Conservation (phyloP, 2,329 filamentous ascomycete genomes). For the Pseudofabraea citricarpa region DNA sequence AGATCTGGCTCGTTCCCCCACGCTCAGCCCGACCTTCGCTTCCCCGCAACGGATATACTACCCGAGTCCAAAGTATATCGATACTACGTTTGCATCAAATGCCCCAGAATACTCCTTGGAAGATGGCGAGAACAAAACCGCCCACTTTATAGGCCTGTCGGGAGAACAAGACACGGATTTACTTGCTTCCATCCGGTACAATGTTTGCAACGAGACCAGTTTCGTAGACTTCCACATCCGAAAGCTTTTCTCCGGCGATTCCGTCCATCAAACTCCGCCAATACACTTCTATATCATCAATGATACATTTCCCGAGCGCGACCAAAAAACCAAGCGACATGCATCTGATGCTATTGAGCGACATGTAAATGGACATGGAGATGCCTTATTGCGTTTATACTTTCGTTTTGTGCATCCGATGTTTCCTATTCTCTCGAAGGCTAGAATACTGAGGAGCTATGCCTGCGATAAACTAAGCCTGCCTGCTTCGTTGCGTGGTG, state of each 20-base stretch:
- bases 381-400: slow-evolving; percentile 38
- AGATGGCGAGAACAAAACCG: slow-evolving; percentile 35
- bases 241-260: slow-evolving; percentile 34
- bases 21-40: neutral
- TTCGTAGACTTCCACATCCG: slow-evolving; percentile 39
- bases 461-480: slow-evolving; percentile 31
- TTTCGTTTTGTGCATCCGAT: slow-evolving; percentile 41
- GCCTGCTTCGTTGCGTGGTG: slow-evolving; percentile 39
- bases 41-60: neutral
- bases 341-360: slow-evolving; percentile 39
- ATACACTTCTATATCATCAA: slow-evolving; percentile 41
- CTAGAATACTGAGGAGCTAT: slow-evolving; percentile 36
- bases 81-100: slow-evolving; percentile 2
- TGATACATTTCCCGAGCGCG: slow-evolving; percentile 39
- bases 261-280: slow-evolving; percentile 31
- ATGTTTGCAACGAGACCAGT: slow-evolving; percentile 39
- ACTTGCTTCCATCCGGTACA: slow-evolving; percentile 41
- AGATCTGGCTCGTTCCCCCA: too few relatives aligned
- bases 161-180: slow-evolving; percentile 43
- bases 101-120: slow-evolving; percentile 32
- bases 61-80: slow-evolving; percentile 5
- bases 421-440: slow-evolving; percentile 39
- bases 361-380: slow-evolving; percentile 35
- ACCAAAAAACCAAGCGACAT: slow-evolving; percentile 30
- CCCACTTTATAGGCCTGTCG: slow-evolving; percentile 40